phyloP scores from a whole-genome alignment of 2,329 filamentous ascomycete species.

The Emmonsiellopsis sp. region DNA sequence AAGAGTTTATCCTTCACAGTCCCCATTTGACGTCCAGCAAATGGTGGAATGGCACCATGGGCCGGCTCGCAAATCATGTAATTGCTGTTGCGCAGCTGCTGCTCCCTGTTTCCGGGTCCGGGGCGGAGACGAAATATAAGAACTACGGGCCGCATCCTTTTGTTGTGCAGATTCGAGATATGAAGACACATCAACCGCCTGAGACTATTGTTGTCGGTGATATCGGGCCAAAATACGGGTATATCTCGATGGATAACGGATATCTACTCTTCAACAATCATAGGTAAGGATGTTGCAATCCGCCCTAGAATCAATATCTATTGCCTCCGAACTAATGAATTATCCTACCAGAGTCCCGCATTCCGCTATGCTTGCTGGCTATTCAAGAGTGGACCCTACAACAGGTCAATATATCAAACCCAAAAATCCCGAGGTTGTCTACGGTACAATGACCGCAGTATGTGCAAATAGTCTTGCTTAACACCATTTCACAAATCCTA shows the following conservation, averaged over 20 bases:
- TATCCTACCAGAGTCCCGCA: slow-evolving; percentile 7
- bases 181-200: slow-evolving; percentile 9
- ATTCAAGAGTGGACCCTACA: slow-evolving; percentile 10
- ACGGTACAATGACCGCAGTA: slow-evolving; percentile 10
- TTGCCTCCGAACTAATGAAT: not conserved
- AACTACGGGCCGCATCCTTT: slow-evolving; percentile 40
- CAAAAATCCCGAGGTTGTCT: slow-evolving; percentile 10
- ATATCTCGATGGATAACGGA: slow-evolving; percentile 10
- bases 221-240: slow-evolving; percentile 11
- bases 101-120: slow-evolving; percentile 22
- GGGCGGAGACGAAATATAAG: slow-evolving; percentile 13
- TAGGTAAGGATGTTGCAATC: not conserved
- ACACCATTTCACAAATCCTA: not conserved
- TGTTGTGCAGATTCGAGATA: slow-evolving; percentile 36
- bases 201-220: slow-evolving; percentile 9
- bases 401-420: slow-evolving; percentile 11
- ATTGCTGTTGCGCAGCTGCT: slow-evolving; percentile 41
- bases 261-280: slow-evolving; percentile 13
- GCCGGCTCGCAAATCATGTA: slow-evolving; percentile 40
- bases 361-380: slow-evolving; percentile 9
- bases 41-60: slow-evolving; percentile 43
- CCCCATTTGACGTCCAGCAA: slow-evolving; percentile 40
- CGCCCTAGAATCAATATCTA: too few species aligned
- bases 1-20: slow-evolving; percentile 39
- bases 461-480: not conserved